Conservation (phyloP, 495 filamentous ascomycete genomes). For the Daldinia grandis region DNA sequence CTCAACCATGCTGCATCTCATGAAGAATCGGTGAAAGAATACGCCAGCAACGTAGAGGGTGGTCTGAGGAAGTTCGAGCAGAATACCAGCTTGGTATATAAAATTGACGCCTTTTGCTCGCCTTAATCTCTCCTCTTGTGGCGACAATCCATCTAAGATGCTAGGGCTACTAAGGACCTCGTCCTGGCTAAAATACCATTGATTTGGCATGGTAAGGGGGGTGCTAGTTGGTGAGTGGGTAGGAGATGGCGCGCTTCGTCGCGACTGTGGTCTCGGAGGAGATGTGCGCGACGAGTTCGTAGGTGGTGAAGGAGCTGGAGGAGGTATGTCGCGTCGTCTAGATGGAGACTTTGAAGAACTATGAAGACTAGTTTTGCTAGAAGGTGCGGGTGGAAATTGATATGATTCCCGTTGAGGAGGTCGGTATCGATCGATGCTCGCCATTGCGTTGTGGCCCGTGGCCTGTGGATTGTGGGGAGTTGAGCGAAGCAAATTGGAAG, state of each 20-base stretch:
- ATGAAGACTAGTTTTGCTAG: constrained; percentile 40
- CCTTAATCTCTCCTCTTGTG: constrained; percentile 76
- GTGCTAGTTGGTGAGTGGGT: constrained; percentile 41
- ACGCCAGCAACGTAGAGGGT: constrained; percentile 91
- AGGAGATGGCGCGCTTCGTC: constrained; percentile 52
- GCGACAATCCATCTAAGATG: constrained; percentile 78
- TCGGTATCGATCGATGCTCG: constrained; percentile 61
- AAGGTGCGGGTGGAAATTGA: constrained; percentile 45
- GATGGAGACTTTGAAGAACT: constrained; percentile 53
- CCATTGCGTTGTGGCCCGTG: constrained; percentile 48
- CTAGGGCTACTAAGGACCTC: constrained; percentile 86
- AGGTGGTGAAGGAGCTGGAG: constrained; percentile 62
- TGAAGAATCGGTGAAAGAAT: constrained; percentile 94
- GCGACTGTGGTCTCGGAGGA: constrained; percentile 57
- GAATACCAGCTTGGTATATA: constrained; percentile 90
- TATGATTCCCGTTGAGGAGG: constrained; percentile 57
- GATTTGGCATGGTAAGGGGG: constrained; percentile 53
- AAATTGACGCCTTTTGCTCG: constrained; percentile 95
- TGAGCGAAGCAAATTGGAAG: constrained; percentile 1
- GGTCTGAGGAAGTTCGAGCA: constrained; percentile 89
- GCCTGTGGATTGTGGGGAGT: constrained; percentile 5
- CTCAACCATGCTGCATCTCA: constrained; percentile 81
- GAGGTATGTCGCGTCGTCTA: constrained; percentile 59
- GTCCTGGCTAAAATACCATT: constrained; percentile 90
- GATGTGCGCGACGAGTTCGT: constrained; percentile 58